Percentiles rank a stretch among this genome's conserved stretches.
Conservation (phyloP, 1,139 yeast species). For the Geotrichum australiense region DNA sequence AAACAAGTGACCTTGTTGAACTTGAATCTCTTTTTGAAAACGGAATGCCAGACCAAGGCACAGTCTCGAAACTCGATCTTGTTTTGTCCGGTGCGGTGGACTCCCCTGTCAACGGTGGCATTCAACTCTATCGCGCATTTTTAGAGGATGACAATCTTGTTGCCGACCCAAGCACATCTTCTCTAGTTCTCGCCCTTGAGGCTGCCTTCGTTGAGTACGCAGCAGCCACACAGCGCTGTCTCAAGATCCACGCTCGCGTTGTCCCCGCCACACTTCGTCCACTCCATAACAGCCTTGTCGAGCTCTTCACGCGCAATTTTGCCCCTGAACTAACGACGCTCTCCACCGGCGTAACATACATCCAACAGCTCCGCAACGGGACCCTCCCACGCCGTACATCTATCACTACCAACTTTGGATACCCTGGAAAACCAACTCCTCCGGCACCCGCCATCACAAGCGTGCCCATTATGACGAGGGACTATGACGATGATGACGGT, state of each 20-base stretch:
- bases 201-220: slow-evolving; percentile 67
- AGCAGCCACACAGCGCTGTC: slow-evolving; percentile 54
- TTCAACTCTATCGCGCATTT: slow-evolving; percentile 72
- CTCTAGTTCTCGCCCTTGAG: slow-evolving; percentile 45
- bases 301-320: slow-evolving; percentile 62
- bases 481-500: slow-evolving; percentile 8
- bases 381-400: slow-evolving; percentile 5
- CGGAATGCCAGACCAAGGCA: slow-evolving; percentile 44
- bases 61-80: slow-evolving; percentile 53
- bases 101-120: slow-evolving; percentile 90
- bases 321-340: slow-evolving; percentile 48
- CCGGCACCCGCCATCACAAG: slow-evolving; percentile 3
- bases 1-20: slow-evolving; percentile 65
- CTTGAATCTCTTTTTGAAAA: slow-evolving; percentile 54
- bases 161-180: slow-evolving; percentile 34
- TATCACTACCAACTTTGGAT: background rate
- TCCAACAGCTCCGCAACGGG: slow-evolving; percentile 9
- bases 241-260: slow-evolving; percentile 60
- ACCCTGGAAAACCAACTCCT: slow-evolving; percentile 3
- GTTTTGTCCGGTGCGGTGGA: slow-evolving; percentile 83
- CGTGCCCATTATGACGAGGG: background rate
- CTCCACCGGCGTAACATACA: slow-evolving; percentile 28
- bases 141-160: slow-evolving; percentile 39
- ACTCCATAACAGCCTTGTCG: slow-evolving; percentile 60
- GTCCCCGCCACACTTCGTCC: slow-evolving; percentile 51